Percentiles rank a stretch among this genome's conserved stretches.
phyloP scores from a whole-genome alignment of 306 rosid species.

The Lupinus albus region DNA sequence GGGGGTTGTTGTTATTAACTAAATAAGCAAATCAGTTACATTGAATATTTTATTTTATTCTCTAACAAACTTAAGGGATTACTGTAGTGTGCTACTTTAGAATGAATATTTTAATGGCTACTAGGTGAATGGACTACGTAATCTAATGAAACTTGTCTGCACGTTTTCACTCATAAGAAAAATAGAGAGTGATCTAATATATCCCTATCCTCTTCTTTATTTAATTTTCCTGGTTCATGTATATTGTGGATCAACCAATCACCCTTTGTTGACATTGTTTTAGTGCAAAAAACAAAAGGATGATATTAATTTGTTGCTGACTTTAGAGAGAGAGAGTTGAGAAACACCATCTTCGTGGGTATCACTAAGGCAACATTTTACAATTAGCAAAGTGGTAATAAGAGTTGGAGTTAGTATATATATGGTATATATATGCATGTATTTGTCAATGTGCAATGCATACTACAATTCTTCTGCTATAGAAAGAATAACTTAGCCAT shows the following conservation, averaged over 20 bases:
- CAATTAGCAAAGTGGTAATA: background rate
- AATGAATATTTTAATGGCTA: conserved; percentile 9
- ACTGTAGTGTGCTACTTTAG: background rate
- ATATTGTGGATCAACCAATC: background rate
- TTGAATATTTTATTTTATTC: too few relatives aligned
- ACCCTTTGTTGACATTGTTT: background rate
- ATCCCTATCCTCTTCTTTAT: background rate
- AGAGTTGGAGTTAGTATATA: conserved; percentile 45
- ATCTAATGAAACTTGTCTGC: conserved; percentile 40
- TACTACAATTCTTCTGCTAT: background rate
- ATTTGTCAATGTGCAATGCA: conserved; percentile 40
- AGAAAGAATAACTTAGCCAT: conserved; percentile 36
- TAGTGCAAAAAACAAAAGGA: background rate
- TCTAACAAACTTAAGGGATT: background rate
- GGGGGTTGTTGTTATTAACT: too few relatives aligned
- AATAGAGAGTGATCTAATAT: background rate
- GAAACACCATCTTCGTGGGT: conserved; percentile 53
- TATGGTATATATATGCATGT: conserved; percentile 32
- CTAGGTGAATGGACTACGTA: conserved; percentile 19
- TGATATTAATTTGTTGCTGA: conserved; percentile 24
- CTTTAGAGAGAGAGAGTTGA: conserved; percentile 21
- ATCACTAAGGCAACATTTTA: conserved; percentile 51
- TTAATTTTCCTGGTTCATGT: background rate
- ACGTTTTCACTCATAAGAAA: conserved; percentile 41
- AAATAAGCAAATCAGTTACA: too few relatives aligned